Evolutionary conservation across 2,329 filamentous ascomycete genomes (phyloP), one percentile per base, ranked within the genome.

Genomic region (Diaporthe amygdali): DNA sequence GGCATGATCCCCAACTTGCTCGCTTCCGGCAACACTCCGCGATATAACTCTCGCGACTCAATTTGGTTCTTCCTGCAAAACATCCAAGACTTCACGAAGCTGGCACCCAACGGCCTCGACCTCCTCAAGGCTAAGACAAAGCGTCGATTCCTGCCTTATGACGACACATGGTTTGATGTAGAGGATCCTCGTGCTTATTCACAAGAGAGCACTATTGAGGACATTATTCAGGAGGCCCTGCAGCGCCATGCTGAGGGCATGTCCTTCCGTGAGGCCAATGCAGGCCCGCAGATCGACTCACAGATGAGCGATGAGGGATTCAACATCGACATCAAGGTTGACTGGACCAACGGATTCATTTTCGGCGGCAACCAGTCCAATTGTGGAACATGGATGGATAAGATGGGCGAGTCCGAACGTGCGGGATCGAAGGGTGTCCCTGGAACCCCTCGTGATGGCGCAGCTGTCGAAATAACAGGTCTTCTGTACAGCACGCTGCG

Each of bases 331-430:
- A 92, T 98, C 76, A 90, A 93, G 72, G 94, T 97, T 14, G 96
- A 99, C 79, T 98, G 96, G 96, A 85, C 89, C 39, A 96, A 91
- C 6, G 97, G 96, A 27, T 89, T 99, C 74, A 92, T 99, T 71
- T 97, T 97, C 78, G 96, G 97, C 69, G 96, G 97, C 41, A 98
- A 94, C 78, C 95, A 98, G 79, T 88, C 85, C 82, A 99, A 99
- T 82, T 99, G 97, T 77, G 96, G 96, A 66, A 99, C 96, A 1
- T 99, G 96, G 96, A 98, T 98, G 95, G 96, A 99, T 86, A 99
- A 99, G 88, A 99, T 99, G 96, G 96, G 96, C n/a, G 96, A 99
- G 81, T 97, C 95, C 74, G 91, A 93, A 74, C 93, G 92, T 73
- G 96, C 97, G 20, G 92, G 93, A 71, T 97, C 92, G 78, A 98